phyloP scores from a whole-genome alignment of 371 early-diverging fungal species.

The Lichtheimia ornata region DNA sequence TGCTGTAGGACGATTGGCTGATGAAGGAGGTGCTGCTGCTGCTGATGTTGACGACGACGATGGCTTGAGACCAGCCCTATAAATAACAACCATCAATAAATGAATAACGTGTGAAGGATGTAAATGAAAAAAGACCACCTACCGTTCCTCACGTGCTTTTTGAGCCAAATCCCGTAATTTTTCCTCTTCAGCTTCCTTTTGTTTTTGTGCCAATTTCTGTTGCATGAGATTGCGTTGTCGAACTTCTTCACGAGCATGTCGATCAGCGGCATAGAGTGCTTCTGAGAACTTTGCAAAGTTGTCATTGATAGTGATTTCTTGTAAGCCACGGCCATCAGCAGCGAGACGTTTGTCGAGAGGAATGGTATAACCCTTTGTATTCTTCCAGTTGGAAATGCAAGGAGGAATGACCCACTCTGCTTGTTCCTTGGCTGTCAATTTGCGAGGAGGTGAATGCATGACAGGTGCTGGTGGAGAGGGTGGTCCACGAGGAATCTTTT shows the following conservation, averaged over 20 bases:
- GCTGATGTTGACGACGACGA: constrained; percentile 8
- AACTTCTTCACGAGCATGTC: constrained; percentile 94
- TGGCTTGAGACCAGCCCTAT: constrained; percentile 45
- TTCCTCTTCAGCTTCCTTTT: constrained; percentile 93
- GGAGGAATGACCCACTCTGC: constrained; percentile 96
- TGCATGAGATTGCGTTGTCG: constrained; percentile 87
- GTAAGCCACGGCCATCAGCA: constrained; percentile 93
- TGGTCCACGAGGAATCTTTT: constrained; percentile 87
- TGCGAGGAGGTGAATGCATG: constrained; percentile 96
- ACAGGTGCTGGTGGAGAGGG: constrained; percentile 96
- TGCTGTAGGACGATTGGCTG: constrained; percentile 43
- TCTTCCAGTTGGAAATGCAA: constrained; percentile 98
- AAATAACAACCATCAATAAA: not conserved
- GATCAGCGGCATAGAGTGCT: constrained; percentile 91
- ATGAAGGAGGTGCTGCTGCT: constrained; percentile 12
- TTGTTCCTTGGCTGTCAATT: constrained; percentile 93
- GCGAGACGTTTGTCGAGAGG: constrained; percentile 97
- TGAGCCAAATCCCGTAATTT: constrained; percentile 87
- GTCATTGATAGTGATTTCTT: constrained; percentile 91
- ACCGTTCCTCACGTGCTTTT: constrained; percentile 87
- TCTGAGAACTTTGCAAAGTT: constrained; percentile 96
- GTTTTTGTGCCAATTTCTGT: constrained; percentile 90
- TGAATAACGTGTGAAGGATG: not conserved
- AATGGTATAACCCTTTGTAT: constrained; percentile 97
- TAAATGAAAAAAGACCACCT: constrained; percentile 5